These are phyloP conservation scores for Dactylonectria macrodidyma DNA, from an alignment of 2,329 filamentous ascomycete genomes.

Conservation along the genomic window DNA sequence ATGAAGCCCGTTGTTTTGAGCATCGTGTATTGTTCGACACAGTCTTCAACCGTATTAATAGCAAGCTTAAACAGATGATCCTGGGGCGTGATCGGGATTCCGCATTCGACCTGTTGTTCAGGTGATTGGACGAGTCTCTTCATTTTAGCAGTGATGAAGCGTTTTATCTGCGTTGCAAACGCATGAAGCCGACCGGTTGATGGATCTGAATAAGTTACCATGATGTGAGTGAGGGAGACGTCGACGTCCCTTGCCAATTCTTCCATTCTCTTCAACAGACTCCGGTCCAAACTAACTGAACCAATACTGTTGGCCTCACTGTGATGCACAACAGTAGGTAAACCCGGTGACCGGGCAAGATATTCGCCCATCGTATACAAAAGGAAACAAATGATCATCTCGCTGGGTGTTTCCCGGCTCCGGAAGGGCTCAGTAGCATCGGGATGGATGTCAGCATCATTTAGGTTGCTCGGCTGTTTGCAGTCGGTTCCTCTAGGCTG, in stretches of 20 bases:
- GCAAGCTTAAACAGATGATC: slow-evolving; percentile 31
- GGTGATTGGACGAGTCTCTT: background rate
- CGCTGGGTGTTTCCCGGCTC: slow-evolving; percentile 15
- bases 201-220: slow-evolving; percentile 16
- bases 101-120: slow-evolving; percentile 26
- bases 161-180: slow-evolving; percentile 8
- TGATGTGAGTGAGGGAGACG: slow-evolving; percentile 3
- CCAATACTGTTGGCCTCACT: slow-evolving; percentile 1
- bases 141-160: slow-evolving; percentile 2
- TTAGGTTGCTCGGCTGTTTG: slow-evolving; percentile 27
- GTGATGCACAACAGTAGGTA: slow-evolving; percentile 1
- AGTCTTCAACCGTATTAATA: slow-evolving; percentile 17
- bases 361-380: slow-evolving; percentile 25
- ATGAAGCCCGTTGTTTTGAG: slow-evolving; percentile 4
- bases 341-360: background rate
- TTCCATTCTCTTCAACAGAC: background rate
- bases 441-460: slow-evolving; percentile 24
- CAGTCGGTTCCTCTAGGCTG: slow-evolving; percentile 23
- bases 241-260: background rate
- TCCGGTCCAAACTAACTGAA: background rate
- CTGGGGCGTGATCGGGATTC: slow-evolving; percentile 20
- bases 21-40: background rate
- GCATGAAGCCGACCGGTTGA: slow-evolving; percentile 13
- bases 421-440: slow-evolving; percentile 7
- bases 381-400: slow-evolving; percentile 31